These are phyloP conservation scores for Laburnicola sp. DNA, from an alignment of 2,329 filamentous ascomycete species.

Conservation along the genomic window DNA sequence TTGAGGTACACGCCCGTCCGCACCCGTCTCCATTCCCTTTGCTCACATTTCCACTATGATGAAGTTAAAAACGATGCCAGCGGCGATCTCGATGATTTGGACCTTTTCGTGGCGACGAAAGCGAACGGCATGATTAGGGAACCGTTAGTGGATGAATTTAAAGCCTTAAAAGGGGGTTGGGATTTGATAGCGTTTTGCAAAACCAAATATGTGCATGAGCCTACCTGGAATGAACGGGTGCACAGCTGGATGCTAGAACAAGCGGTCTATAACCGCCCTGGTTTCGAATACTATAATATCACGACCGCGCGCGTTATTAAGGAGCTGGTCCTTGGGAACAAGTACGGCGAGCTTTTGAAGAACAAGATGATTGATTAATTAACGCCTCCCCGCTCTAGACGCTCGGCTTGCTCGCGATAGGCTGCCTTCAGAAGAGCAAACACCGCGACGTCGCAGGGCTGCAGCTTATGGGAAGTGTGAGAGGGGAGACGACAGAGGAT, in stretches of 20 bases:
- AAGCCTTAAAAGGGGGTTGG: background rate
- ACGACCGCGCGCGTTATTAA: conserved; percentile 15
- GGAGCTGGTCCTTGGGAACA: conserved; percentile 13
- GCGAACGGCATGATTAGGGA: background rate
- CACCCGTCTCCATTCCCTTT: too few species aligned
- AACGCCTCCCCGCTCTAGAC: too few species aligned
- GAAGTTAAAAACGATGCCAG: background rate
- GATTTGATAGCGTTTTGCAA: background rate
- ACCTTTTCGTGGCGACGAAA: background rate
- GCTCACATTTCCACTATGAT: background rate
- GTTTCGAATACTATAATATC: conserved; percentile 13
- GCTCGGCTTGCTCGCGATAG: too few species aligned
- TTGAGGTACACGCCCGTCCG: too few species aligned
- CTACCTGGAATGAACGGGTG: conserved; percentile 15
- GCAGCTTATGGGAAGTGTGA: too few species aligned
- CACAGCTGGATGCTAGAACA: conserved; percentile 13
- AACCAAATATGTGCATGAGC: conserved; percentile 8
- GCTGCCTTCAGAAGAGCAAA: too few species aligned
- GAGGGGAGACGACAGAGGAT: too few species aligned
- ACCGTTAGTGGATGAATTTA: background rate
- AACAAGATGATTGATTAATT: conserved; percentile 19
- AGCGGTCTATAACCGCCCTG: conserved; percentile 6
- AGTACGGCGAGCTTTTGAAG: conserved; percentile 15
- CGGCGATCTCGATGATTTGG: background rate
- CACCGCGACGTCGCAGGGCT: too few species aligned